phyloP scores from a whole-genome alignment of 352 stramenopile species.

The Phytopythium kandeliae region DNA sequence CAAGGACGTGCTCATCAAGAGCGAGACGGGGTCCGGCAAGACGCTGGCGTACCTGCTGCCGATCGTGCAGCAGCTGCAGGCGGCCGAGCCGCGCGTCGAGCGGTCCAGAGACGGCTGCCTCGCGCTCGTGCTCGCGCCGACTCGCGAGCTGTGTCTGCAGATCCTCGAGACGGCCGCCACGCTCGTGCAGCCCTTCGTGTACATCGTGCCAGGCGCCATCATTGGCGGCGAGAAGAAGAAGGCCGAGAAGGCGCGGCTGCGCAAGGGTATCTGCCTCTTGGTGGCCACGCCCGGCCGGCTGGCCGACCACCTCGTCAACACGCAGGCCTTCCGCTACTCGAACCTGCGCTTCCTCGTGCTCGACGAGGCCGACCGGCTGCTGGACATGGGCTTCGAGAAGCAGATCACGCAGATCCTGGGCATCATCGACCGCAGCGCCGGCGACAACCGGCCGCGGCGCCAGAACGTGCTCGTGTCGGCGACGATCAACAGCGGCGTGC shows the following conservation, averaged over 20 bases:
- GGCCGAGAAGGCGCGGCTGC: slow-evolving; percentile 76
- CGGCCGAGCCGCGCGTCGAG: slow-evolving; percentile 58
- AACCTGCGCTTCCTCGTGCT: slow-evolving; percentile 94
- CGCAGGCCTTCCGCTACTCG: slow-evolving; percentile 87
- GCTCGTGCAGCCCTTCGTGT: slow-evolving; percentile 92
- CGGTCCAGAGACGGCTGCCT: slow-evolving; percentile 77
- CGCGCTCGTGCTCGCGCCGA: slow-evolving; percentile 92
- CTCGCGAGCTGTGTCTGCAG: slow-evolving; percentile 93
- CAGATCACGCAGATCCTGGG: slow-evolving; percentile 98
- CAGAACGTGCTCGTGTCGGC: slow-evolving; percentile 86
- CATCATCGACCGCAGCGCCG: slow-evolving; percentile 81
- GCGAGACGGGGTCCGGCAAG: slow-evolving; percentile 95
- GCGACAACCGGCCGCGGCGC: slow-evolving; percentile 71
- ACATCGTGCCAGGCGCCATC: slow-evolving; percentile 79
- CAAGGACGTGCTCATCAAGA: slow-evolving; percentile 93
- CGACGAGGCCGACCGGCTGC: slow-evolving; percentile 98
- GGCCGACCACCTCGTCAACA: slow-evolving; percentile 95
- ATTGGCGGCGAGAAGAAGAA: slow-evolving; percentile 94
- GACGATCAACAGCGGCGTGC: slow-evolving; percentile 84
- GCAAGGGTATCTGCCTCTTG: slow-evolving; percentile 95
- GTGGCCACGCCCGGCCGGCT: slow-evolving; percentile 97
- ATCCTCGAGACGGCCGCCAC: slow-evolving; percentile 94
- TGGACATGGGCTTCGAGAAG: slow-evolving; percentile 99
- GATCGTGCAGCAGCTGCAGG: slow-evolving; percentile 89
- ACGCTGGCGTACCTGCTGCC: slow-evolving; percentile 96